Base-by-base conservation (phyloP, 441 rosid species). In the Kokia cookei region DNA sequence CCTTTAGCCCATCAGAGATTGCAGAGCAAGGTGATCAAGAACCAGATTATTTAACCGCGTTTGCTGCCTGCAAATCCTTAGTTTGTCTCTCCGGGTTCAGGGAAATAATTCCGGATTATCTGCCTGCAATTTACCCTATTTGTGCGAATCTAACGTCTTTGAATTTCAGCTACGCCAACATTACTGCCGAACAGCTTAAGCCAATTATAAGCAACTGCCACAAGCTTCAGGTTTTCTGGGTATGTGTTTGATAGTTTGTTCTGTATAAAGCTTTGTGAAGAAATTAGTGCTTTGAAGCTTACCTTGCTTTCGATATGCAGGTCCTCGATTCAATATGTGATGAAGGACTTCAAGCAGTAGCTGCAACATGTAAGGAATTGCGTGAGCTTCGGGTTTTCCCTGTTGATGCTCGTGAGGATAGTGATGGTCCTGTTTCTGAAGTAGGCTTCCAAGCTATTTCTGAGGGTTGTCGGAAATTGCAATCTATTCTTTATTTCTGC, bases 351-450 rank as follows among this genome's bases (percentile, higher is more conserved):
- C 87, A 86, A 70, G 91, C 93, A 51, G 94, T 86, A 66, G 95
- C 94, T 73, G 84, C 80, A 40, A 84, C 93, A 5, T 93, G 98
- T 85, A 88, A 84, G 81, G 91, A 90, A 27, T 88, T 93, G 2
- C 84, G 87, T 2, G 97, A 93, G 83, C 97, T 93, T 74, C 87
- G 98, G 76, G 88, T 93, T 63, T 93, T 90, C 84, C 97, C 97
- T 59, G 4, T 84, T 3, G 78, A 90, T 67, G 82, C 94, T 58
- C 82, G 78, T 19, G 98, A 91, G 82, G 98, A 86, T 76, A 74
- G 74, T 7, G 91, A 91, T 77, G 85, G 91, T 43, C 94, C 91
- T 24, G 93, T 91, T 42, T 91, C 98, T 24, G 97, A 85, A 54
- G 78, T 89, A 51, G 98, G 98, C 64, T 85, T 93, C 69, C 93